phyloP scores from a whole-genome alignment of 139 green algal genomes.

The Dunaliella sp. region DNA sequence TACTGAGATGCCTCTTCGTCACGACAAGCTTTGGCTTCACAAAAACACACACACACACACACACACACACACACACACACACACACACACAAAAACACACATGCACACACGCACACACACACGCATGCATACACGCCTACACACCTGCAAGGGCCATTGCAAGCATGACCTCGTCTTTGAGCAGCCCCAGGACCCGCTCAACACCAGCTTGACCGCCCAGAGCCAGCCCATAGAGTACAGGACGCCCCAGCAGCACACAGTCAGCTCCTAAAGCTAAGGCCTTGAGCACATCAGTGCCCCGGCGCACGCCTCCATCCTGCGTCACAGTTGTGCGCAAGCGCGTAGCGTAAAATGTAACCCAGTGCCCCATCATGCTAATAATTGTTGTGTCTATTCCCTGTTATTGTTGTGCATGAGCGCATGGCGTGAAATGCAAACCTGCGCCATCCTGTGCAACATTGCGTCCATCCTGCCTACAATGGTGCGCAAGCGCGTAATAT shows the following conservation, averaged over 20 bases:
- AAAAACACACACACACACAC: neutral
- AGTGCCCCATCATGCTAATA: too few species aligned
- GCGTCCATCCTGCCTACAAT: too few species aligned
- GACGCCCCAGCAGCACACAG: constrained; percentile 86
- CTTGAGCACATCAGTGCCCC: constrained; percentile 93
- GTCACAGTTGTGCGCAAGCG: too few species aligned
- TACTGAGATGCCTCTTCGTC: neutral
- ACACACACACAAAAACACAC: neutral
- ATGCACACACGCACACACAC: neutral
- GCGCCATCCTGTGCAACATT: too few species aligned
- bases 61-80: neutral
- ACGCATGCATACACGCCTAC: neutral
- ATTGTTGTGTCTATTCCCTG: too few species aligned
- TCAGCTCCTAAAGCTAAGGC: constrained; percentile 84
- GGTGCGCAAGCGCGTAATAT: too few species aligned
- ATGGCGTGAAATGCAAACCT: too few species aligned
- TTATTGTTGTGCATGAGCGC: too few species aligned
- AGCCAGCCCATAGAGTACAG: constrained; percentile 87
- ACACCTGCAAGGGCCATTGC: constrained; percentile 57
- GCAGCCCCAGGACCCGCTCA: constrained; percentile 44
- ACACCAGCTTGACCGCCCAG: constrained; percentile 73
- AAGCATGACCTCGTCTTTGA: constrained; percentile 62
- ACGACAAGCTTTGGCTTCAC: neutral
- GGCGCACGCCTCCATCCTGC: constrained; percentile 81
- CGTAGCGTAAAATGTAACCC: too few species aligned